A percentile compares a stretch with the other conserved stretches of the same genome.
Evolutionary conservation across 179 eudicot genomes (phyloP).

Genomic region (Spergularia azorica): DNA sequence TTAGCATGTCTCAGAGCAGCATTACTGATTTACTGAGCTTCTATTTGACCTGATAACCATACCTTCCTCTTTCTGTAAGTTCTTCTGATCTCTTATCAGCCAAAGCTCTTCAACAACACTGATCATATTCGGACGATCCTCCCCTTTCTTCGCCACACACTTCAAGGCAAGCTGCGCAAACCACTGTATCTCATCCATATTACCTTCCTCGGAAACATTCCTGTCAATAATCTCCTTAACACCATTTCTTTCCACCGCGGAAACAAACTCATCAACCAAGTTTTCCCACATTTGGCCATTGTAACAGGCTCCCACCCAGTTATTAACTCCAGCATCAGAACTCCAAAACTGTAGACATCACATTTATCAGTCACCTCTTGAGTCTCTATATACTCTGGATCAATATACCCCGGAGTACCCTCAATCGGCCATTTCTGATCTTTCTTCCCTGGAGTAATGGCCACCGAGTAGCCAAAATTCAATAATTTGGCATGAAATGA

Average conservation of each 20-base stretch:
- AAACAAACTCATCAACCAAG: conserved; percentile 13
- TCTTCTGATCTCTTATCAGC: background rate
- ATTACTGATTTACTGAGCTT: too few species aligned
- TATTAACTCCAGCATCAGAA: conserved; percentile 13
- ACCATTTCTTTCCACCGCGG: background rate
- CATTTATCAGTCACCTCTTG: conserved; percentile 9
- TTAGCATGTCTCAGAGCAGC: too few species aligned
- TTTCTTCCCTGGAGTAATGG: background rate
- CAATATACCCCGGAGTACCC: conserved; percentile 17
- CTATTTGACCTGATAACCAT: too few species aligned
- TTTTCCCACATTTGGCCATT: conserved; percentile 9
- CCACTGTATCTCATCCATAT: background rate
- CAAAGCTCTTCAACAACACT: conserved; percentile 8
- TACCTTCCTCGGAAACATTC: conserved; percentile 1
- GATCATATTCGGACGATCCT: conserved; percentile 14
- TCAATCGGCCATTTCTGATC: conserved; percentile 3
- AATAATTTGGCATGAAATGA: conserved; percentile 8
- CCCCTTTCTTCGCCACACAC: conserved; percentile 18
- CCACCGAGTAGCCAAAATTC: background rate
- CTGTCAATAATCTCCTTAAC: background rate
- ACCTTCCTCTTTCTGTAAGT: too few species aligned
- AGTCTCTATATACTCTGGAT: conserved; percentile 8
- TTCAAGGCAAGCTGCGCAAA: conserved; percentile 3
- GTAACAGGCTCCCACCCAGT: background rate
- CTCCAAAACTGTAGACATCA: conserved; percentile 15